Base-by-base conservation (phyloP, 129 eudicot genomes). In the Flaveria linearis region DNA sequence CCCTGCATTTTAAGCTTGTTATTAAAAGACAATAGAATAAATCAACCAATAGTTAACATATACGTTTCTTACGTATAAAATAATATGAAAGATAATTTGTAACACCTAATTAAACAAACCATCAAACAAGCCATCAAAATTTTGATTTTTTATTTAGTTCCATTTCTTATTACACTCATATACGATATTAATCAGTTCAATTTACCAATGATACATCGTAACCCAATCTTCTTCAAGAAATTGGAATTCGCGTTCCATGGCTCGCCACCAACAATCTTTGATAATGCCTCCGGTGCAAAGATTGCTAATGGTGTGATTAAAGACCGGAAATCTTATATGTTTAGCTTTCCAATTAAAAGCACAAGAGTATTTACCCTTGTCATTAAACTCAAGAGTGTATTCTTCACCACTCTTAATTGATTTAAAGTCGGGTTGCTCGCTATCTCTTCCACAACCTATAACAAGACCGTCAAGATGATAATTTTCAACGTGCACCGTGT, bases 191-290 rank as follows among this genome's bases (percentile, higher is more conserved):
- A 45, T 11, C 10, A 18, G 14, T 5, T 16, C 1, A 47, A 47
- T 46, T 30, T 72, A 73, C 77, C 77, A 73, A 33, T n/a, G 30
- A 36, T 73, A 73, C 68, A 56, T 55, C n/a, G 39, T 6, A 36
- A 33, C 47, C 68, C 67, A 56, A 18, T 4, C 30, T 2, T 51
- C 3, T 28, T 33, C 26, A 3, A 53, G 25, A 75, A 75, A 62
- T 8, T 23, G 60, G 28, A 75, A 75, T 12, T 45, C 61, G 0
- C 2, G 2, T 22, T 22, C 14, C 23, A 15, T 30, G 57, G 74
- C 72, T 68, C 22, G 51, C 75, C 78, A 64, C 39, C 39, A 33
- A 43, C 47, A 76, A 50, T 64, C 65, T 64, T 49, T 76, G 23
- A 12, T 76, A 28, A 61, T 30, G 47, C 62, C 46, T 62, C 62